These are phyloP conservation scores for Anethum foeniculum DNA, from an alignment of 140 eudicot species.

Conservation along the genomic window DNA sequence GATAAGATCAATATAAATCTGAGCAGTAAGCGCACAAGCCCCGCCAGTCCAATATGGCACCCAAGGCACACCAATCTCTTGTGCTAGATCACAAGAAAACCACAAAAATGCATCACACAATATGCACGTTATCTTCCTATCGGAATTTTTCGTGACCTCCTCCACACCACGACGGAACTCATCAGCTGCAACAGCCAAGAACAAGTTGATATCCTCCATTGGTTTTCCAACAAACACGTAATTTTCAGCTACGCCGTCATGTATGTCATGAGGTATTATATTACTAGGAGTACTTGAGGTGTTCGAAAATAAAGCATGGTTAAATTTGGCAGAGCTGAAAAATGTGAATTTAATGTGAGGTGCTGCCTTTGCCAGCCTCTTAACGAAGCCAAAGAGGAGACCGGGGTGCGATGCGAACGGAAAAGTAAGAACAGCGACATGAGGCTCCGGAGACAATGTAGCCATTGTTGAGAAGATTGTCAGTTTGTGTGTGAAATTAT, in stretches of 20 bases:
- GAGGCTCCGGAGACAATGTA: constrained; percentile 10
- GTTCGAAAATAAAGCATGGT: constrained; percentile 17
- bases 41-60: constrained; percentile 36
- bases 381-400: constrained; percentile 31
- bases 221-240: constrained; percentile 24
- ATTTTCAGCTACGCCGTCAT: constrained; percentile 34
- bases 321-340: constrained; percentile 26
- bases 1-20: constrained; percentile 28
- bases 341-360: constrained; percentile 42
- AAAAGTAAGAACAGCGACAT: constrained; percentile 42
- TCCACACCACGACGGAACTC: constrained; percentile 11
- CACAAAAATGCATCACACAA: constrained; percentile 38
- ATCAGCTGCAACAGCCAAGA: constrained; percentile 29
- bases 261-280: constrained; percentile 29
- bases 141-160: constrained; percentile 16
- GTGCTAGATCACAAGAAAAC: constrained; percentile 29
- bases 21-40: constrained; percentile 21
- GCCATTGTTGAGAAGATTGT: not conserved
- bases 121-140: constrained; percentile 22
- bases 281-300: constrained; percentile 6
- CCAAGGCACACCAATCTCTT: constrained; percentile 28
- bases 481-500: no score
- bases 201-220: constrained; percentile 28
- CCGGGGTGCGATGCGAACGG: constrained; percentile 49
- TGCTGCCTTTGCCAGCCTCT: constrained; percentile 29